These are phyloP conservation scores for Rasamsonia emersonii DNA, from an alignment of 2,329 filamentous ascomycete species.

Conservation along the genomic window DNA sequence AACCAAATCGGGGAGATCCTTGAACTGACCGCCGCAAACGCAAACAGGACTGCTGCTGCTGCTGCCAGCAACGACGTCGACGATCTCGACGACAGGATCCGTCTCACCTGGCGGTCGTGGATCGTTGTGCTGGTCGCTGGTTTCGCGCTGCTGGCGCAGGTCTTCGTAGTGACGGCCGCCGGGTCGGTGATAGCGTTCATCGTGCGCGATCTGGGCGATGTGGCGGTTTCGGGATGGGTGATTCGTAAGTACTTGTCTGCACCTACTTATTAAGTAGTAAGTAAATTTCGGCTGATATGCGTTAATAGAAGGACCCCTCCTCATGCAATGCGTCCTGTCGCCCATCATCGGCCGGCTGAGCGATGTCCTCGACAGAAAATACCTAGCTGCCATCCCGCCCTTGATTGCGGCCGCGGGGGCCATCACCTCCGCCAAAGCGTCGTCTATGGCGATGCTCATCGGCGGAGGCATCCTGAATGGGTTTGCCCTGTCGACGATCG, in stretches of 20 bases:
- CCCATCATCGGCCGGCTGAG: conserved; percentile 6
- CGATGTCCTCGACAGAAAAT: conserved; percentile 7
- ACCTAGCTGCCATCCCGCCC: conserved; percentile 5
- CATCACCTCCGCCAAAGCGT: conserved; percentile 5
- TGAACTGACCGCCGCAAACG: too few relatives aligned
- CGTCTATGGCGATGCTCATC: conserved; percentile 6
- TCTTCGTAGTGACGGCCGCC: conserved; percentile 7
- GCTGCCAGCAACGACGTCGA: too few relatives aligned
- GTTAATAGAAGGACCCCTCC: conserved; percentile 4
- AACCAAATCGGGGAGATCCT: too few relatives aligned
- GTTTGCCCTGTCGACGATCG: conserved; percentile 4
- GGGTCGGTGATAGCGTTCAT: conserved; percentile 6
- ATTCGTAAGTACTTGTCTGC: conserved; percentile 3
- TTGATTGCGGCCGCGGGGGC: conserved; percentile 4
- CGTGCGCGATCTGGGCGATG: conserved; percentile 5
- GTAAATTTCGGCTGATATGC: not conserved
- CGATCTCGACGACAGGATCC: too few relatives aligned
- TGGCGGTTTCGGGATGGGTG: conserved; percentile 4
- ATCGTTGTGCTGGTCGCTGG: conserved; percentile 5
- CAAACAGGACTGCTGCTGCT: too few relatives aligned
- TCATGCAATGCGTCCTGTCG: conserved; percentile 6
- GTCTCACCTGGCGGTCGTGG: conserved; percentile 8
- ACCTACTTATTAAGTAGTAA: not conserved
- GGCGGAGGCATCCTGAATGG: conserved; percentile 6
- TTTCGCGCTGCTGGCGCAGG: conserved; percentile 6